Base-by-base conservation (phyloP, 805 yeast species). In the Ogataea trehalophila region DNA sequence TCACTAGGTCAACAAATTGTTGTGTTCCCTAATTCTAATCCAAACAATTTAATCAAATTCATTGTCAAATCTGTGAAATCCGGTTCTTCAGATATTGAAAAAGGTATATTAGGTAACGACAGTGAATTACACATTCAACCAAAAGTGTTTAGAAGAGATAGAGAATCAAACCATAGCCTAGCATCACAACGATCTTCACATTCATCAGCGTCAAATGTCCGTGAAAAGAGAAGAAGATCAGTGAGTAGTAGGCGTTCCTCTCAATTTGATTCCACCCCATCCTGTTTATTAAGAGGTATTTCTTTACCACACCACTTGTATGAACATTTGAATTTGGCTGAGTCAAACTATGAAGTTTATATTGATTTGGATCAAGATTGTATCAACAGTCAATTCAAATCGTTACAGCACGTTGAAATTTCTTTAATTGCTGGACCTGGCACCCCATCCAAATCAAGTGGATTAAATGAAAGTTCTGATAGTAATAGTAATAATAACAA, bases 1-100 rank as follows among this genome's bases (percentile, higher is more conserved):
- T 70, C 81, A 0, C 43, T 74, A 17, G 70, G 73, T 41, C 90
- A 83, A 52, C 66, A 70, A 1, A 67, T 91, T 43, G 76, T 85
- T 6, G 84, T 91, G 3, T 88, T 80, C 58, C 86, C 95, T 1
- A 75, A 83, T 6, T 73, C 86, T 2, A 74, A 83, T 5, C 71
- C 85, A 5, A 74, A 85, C 6, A 66, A 76, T 2, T 63, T 68
- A 4, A 91, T 95, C 11, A 76, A 75, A 34, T 75, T 89, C 49
- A 68, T 61, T 29, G 80, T 86, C 9, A 63, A 72, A 14, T 67
- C 69, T 31, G 69, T 83, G 69, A 73, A 47, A 41, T 58, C 65
- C 1, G 49, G 51, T 9, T 44, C 55, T 2, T 38, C 40, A 1
- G 60, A 59, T 8, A 41, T 57, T 4, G 50, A 55, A 3, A 66